phyloP scores from a whole-genome alignment of 805 yeast genomes.

The Suhomyces vadensis region DNA sequence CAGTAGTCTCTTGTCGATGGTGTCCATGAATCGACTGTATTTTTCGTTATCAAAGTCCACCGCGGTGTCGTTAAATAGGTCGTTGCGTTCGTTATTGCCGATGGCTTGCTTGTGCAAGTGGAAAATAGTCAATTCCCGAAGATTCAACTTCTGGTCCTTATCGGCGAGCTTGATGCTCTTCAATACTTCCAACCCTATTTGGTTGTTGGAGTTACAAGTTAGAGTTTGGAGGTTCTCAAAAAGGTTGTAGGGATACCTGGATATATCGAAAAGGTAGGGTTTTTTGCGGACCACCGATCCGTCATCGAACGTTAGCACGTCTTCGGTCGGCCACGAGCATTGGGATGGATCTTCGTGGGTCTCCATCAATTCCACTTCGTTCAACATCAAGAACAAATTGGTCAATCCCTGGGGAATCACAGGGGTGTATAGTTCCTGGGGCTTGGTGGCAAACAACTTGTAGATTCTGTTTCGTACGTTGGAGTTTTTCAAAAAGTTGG shows the following conservation, averaged over 20 bases:
- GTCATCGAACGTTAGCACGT: background rate
- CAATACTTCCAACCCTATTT: conserved; percentile 31
- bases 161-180: conserved; percentile 21
- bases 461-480: conserved; percentile 29
- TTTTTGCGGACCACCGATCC: background rate
- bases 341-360: background rate
- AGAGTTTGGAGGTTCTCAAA: conserved; percentile 23
- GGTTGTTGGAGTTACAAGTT: conserved; percentile 34
- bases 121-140: conserved; percentile 30
- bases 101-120: conserved; percentile 33
- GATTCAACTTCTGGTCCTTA: conserved; percentile 23
- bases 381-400: conserved; percentile 34
- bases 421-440: conserved; percentile 26
- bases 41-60: conserved; percentile 8
- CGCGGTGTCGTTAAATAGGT: conserved; percentile 12
- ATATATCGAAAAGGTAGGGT: conserved; percentile 7
- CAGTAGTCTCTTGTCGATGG: conserved; percentile 20
- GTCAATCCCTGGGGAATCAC: conserved; percentile 26
- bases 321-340: background rate
- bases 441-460: conserved; percentile 30
- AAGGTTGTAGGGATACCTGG: conserved; percentile 1
- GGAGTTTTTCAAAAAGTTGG: conserved; percentile 22
- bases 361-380: conserved; percentile 29
- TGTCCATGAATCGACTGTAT: conserved; percentile 14
- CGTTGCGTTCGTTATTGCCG: conserved; percentile 14